Percentiles rank a stretch among this genome's conserved stretches.
These are phyloP conservation scores for Lodderomyces margitis DNA, from an alignment of 1,139 yeast species.

Conservation along the genomic window DNA sequence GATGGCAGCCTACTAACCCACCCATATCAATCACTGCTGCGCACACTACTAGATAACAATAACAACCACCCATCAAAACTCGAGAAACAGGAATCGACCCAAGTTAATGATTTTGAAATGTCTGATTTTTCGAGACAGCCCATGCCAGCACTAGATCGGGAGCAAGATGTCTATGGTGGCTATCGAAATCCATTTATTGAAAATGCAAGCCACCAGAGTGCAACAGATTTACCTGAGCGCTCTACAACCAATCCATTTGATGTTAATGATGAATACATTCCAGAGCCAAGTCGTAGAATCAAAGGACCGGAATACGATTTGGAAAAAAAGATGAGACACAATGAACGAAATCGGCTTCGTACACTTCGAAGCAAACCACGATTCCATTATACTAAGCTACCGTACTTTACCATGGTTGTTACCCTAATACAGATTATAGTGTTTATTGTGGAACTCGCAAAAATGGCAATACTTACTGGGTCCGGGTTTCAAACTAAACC, in stretches of 20 bases:
- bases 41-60: background rate
- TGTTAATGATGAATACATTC: slow-evolving; percentile 3
- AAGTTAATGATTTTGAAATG: background rate
- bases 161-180: background rate
- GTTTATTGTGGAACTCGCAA: slow-evolving; percentile 65
- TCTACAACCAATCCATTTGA: slow-evolving; percentile 13
- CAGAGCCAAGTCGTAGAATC: slow-evolving; percentile 6
- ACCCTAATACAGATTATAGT: slow-evolving; percentile 55
- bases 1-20: background rate
- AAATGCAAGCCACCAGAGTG: slow-evolving; percentile 4
- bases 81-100: background rate
- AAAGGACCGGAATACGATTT: slow-evolving; percentile 7
- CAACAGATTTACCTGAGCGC: slow-evolving; percentile 5
- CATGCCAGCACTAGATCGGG: background rate
- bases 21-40: slow-evolving; percentile 1
- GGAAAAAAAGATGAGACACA: slow-evolving; percentile 19
- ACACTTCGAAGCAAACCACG: slow-evolving; percentile 33
- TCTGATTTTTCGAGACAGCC: background rate
- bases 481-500: slow-evolving; percentile 70
- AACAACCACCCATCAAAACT: background rate
- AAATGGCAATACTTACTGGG: slow-evolving; percentile 62
- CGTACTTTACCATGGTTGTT: slow-evolving; percentile 47
- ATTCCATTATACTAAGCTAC: slow-evolving; percentile 44
- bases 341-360: slow-evolving; percentile 28
- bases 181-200: slow-evolving; percentile 12